Evolutionary conservation across 2,329 filamentous ascomycete genomes (phyloP).

Genomic region (Colletotrichum sojae): DNA sequence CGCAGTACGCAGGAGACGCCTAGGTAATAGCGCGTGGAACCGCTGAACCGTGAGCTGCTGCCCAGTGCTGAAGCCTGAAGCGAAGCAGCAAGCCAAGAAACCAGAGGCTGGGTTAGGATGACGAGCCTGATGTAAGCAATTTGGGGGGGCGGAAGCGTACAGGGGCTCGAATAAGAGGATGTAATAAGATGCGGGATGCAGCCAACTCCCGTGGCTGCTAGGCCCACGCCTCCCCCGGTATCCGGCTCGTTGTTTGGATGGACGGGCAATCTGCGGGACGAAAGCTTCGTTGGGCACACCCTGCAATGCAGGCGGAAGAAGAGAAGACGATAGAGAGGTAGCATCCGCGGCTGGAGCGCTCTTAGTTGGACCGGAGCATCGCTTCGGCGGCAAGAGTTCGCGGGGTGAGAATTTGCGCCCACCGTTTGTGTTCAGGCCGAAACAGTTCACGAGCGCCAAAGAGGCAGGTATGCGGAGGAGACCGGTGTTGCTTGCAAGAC

Average conservation of each 20-base stretch:
- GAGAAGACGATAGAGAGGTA: too few species aligned
- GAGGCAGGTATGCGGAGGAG: not conserved
- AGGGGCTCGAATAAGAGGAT: conserved; percentile 11
- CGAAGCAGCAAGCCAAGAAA: too few species aligned
- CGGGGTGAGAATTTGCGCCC: too few species aligned
- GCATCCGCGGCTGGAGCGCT: too few species aligned
- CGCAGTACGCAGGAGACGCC: too few species aligned
- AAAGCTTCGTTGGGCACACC: not conserved
- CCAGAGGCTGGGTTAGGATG: not conserved
- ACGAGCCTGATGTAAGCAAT: conserved; percentile 19
- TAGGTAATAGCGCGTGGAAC: conserved; percentile 3
- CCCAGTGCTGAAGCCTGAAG: conserved; percentile 11
- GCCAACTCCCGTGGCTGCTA: conserved; percentile 17
- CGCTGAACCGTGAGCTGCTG: conserved; percentile 32
- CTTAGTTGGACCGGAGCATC: not conserved
- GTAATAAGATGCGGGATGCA: conserved; percentile 27
- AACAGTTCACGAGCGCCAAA: not conserved
- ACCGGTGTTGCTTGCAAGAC: conserved; percentile 18
- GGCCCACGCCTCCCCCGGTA: conserved; percentile 5
- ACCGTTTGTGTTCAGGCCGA: too few species aligned
- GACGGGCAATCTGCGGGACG: conserved; percentile 5
- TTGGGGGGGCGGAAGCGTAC: not conserved
- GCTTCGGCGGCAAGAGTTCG: not conserved
- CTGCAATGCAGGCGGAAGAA: too few species aligned
- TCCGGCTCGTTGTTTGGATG: conserved; percentile 1